Evolutionary conservation across 768 basidiomycete species (phyloP).

Genomic region (Porpolomopsis calyptriformis): DNA sequence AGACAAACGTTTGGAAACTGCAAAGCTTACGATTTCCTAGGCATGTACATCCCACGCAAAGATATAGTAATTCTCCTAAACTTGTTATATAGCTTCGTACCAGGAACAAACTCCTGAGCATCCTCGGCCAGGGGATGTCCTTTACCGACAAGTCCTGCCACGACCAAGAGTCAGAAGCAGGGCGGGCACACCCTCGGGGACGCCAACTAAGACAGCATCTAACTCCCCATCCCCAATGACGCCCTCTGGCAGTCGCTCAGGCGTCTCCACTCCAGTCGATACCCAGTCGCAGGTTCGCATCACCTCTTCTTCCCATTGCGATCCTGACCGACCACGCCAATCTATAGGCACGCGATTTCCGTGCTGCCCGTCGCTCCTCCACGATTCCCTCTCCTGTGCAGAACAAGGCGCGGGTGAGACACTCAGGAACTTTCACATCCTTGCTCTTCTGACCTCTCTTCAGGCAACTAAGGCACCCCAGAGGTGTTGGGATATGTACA

Average conservation of each 20-base stretch:
- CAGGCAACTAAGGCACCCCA: neutral
- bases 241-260: neutral
- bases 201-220: neutral
- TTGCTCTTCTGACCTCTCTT: neutral
- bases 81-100: neutral
- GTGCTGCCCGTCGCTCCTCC: neutral
- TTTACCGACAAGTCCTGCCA: neutral
- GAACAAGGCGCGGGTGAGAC: neutral
- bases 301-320: neutral
- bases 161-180: neutral
- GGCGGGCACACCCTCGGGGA: neutral
- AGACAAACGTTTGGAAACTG: constrained; percentile 1
- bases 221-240: neutral
- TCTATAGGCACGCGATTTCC: neutral
- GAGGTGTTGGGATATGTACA: neutral
- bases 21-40: neutral
- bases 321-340: neutral
- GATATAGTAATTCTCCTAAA: neutral
- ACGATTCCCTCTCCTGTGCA: neutral
- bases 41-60: neutral
- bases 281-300: neutral
- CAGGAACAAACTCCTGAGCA: neutral
- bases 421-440: neutral
- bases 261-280: neutral
- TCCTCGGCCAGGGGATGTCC: neutral